These are phyloP conservation scores for Chalciporus sphaerocephalus DNA, from an alignment of 768 basidiomycete genomes.

Conservation along the genomic window DNA sequence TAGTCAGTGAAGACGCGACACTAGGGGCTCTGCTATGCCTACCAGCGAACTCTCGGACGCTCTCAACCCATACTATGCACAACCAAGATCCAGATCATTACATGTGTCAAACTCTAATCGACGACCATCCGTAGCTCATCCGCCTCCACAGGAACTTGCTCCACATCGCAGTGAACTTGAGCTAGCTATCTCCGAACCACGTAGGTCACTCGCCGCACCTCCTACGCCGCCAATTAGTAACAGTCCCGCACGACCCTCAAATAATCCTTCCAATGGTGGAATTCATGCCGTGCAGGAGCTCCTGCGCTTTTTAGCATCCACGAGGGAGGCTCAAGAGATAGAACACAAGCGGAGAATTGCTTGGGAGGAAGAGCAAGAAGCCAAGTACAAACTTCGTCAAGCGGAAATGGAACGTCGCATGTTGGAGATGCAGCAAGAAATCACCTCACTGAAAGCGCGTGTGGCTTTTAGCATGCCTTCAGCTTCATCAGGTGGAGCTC, in stretches of 20 bases:
- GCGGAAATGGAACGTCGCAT: constrained; percentile 58
- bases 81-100: constrained; percentile 34
- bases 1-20: background rate
- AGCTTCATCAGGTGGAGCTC: constrained; percentile 3
- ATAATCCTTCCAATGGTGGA: constrained; percentile 33
- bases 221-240: constrained; percentile 31
- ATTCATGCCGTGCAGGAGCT: constrained; percentile 55
- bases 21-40: constrained; percentile 37
- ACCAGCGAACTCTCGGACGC: constrained; percentile 77
- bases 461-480: constrained; percentile 27
- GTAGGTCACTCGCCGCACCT: constrained; percentile 22
- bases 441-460: constrained; percentile 42
- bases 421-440: constrained; percentile 50
- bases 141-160: constrained; percentile 38
- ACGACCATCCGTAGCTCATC: constrained; percentile 25
- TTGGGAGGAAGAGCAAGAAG: constrained; percentile 73
- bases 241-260: constrained; percentile 16
- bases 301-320: constrained; percentile 51
- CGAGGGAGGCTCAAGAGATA: constrained; percentile 54
- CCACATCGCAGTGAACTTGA: constrained; percentile 65
- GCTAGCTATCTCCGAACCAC: constrained; percentile 48
- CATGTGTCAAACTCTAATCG: constrained; percentile 11
- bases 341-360: constrained; percentile 55
- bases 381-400: constrained; percentile 48
- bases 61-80: constrained; percentile 63